Evolutionary conservation across 2,329 filamentous ascomycete species (phyloP), one percentile per base, ranked within the genome.

Genomic region (Fusarium bactridioides): DNA sequence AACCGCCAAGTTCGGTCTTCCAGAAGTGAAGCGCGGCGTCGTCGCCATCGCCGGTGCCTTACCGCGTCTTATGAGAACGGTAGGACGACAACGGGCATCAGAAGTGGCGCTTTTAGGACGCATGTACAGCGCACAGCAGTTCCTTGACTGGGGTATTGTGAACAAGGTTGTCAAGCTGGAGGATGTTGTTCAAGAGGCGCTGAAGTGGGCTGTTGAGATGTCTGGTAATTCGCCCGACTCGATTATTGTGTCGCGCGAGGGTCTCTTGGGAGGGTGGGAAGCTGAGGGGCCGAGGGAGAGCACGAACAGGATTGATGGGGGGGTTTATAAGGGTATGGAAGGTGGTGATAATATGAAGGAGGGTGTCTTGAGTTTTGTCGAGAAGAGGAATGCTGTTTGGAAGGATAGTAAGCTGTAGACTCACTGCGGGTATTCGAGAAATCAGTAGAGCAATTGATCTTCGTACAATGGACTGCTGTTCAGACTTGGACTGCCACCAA

Each of bases 251-350:
- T 91, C 85, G 67, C 86, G 92, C 27, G 90, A 91, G 78, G 93
- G 92, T 0, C 77, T 96, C 56, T 88, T 92, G 80, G 81, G 92
- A 71, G 92, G 91, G 0, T 94, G 92, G 92, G 92, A 94, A 75
- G 87, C 86, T 1, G 82, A 91, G 25, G 89, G 90, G 16, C 91
- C 90, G 0, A 89, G 90, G 79, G 86, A 88, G 68, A 91, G 83
- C 15, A 93, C 90, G 40, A 83, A 83, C 67, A 78, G 88, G 70
- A 79, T 93, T 61, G 84, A 86, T 21, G 85, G 89, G 60, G 86
- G 86, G 4, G 87, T 90, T 84, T 91, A 88, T 76, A 83, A 83
- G 60, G 84, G 84, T 66, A 84, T 95, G 62, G 85, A 91, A 69
- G 86, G 84, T 5, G 92, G 89, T 0, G 90, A 92, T 74, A 95